Evolutionary conservation across 2,329 filamentous ascomycete species (phyloP).

Genomic region (Botrytis galanthina): DNA sequence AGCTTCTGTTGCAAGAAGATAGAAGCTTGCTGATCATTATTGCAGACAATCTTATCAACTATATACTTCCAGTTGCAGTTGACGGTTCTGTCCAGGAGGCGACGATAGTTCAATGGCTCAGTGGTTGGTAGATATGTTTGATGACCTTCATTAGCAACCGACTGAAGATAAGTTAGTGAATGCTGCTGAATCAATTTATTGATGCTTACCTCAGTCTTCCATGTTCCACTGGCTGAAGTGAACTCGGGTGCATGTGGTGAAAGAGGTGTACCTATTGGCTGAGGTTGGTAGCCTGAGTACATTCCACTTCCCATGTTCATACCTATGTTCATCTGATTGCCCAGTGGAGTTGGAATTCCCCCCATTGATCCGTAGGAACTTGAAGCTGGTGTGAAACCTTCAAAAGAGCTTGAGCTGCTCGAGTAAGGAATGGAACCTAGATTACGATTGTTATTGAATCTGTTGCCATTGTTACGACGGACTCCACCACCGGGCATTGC

Average conservation of each 20-base stretch:
- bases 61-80: constrained; percentile 99
- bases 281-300: constrained; percentile 46
- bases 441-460: constrained; percentile 36
- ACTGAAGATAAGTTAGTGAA: constrained; percentile 41
- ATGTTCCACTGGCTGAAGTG: constrained; percentile 49
- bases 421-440: constrained; percentile 34
- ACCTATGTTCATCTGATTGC: constrained; percentile 28
- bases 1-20: constrained; percentile 99
- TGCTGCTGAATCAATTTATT: constrained; percentile 22
- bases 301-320: constrained; percentile 30
- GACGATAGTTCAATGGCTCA: constrained; percentile 94
- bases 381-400: constrained; percentile 36
- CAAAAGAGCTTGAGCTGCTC: constrained; percentile 39
- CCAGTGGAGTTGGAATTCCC: constrained; percentile 28
- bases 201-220: constrained; percentile 38
- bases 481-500: constrained; percentile 31
- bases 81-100: constrained; percentile 89
- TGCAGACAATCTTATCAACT: constrained; percentile 98
- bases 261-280: constrained; percentile 61
- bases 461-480: constrained; percentile 33
- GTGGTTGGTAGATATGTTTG: constrained; percentile 82
- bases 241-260: constrained; percentile 76
- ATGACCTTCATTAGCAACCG: constrained; percentile 49
- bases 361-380: constrained; percentile 35
- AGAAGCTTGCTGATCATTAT: constrained; percentile 97